Evolutionary conservation across 306 rosid genomes (phyloP).

Genomic region (Lagenaria siceraria): DNA sequence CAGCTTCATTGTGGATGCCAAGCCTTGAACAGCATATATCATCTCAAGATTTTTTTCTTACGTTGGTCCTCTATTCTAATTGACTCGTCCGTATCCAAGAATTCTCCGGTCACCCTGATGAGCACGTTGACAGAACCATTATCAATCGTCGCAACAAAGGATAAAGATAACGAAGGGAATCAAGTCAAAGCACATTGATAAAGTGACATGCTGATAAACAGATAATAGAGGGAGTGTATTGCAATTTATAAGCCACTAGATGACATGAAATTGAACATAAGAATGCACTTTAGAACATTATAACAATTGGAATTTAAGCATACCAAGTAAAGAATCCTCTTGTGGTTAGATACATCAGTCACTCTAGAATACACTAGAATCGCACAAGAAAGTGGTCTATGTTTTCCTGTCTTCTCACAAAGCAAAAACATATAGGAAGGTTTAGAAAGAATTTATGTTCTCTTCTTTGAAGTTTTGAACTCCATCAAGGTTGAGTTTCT

Average conservation of each 20-base stretch:
- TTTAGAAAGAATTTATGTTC: background rate
- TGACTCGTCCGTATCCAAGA: constrained; percentile 5
- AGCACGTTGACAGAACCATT: constrained; percentile 1
- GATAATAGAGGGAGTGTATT: background rate
- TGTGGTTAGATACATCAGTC: background rate
- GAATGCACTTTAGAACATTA: background rate
- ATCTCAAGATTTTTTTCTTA: background rate
- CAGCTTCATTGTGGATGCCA: background rate
- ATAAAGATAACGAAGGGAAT: background rate
- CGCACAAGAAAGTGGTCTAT: background rate
- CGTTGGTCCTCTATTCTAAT: background rate
- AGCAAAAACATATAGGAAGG: background rate
- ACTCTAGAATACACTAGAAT: background rate
- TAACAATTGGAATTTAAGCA: background rate
- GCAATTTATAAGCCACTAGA: background rate
- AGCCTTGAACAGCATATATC: background rate
- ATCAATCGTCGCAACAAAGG: background rate
- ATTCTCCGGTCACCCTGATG: constrained; percentile 76
- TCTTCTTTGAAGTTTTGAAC: background rate
- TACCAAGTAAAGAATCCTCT: background rate
- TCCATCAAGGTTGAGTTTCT: background rate
- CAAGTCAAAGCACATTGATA: background rate
- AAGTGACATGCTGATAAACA: background rate
- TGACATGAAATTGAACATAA: background rate
- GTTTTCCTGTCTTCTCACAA: background rate